Conservation (phyloP, 352 stramenopile species). For the Pythium angustatum region DNA sequence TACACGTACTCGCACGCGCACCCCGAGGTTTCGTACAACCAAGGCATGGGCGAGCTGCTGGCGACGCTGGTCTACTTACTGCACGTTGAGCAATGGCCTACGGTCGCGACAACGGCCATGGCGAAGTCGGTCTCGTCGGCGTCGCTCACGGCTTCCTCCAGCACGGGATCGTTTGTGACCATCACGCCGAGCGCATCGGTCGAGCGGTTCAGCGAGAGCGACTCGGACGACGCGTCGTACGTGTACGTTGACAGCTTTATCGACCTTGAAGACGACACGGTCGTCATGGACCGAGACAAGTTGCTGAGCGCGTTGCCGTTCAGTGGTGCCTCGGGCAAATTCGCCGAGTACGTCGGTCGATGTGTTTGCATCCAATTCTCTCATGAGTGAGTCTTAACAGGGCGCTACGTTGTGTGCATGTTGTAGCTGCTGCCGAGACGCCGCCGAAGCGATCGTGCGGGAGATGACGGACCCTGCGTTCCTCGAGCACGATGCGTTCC, state of each 20-base stretch:
- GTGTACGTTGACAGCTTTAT: constrained; percentile 77
- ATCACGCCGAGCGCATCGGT: constrained; percentile 25
- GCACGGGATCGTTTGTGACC: constrained; percentile 20
- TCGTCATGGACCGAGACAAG: constrained; percentile 33
- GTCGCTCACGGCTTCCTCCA: constrained; percentile 20
- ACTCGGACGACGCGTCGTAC: constrained; percentile 62
- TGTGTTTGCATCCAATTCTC: neutral
- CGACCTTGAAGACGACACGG: constrained; percentile 41
- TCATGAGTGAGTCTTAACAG: neutral
- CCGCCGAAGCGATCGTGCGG: constrained; percentile 49
- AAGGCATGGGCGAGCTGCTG: constrained; percentile 79
- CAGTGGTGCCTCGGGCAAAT: constrained; percentile 36
- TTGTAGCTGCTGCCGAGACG: constrained; percentile 53
- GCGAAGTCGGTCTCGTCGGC: constrained; percentile 15
- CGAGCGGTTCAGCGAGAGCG: constrained; percentile 35
- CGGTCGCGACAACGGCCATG: constrained; percentile 5
- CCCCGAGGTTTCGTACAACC: constrained; percentile 72
- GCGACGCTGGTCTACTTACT: constrained; percentile 71
- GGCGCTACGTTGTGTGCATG: neutral
- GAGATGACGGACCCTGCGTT: constrained; percentile 48
- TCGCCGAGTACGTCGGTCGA: constrained; percentile 48
- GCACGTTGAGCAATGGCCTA: constrained; percentile 60
- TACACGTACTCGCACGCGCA: constrained; percentile 73
- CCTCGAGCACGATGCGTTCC: constrained; percentile 70
- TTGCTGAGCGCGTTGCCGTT: constrained; percentile 56